These are phyloP conservation scores for Durotheca rogersii DNA, from an alignment of 495 filamentous ascomycete species.

Conservation along the genomic window DNA sequence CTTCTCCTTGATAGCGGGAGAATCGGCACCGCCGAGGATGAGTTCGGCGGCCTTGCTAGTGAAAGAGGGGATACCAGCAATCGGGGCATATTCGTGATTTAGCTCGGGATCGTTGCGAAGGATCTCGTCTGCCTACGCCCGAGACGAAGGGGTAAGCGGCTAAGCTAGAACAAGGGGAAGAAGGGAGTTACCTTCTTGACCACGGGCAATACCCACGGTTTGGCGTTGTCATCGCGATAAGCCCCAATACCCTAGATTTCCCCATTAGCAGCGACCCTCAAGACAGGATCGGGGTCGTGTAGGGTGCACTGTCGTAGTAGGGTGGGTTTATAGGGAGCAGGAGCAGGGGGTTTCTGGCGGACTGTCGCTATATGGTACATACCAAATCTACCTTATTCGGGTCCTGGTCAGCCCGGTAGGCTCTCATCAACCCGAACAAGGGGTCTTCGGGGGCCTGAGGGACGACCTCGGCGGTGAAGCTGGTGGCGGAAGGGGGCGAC, in stretches of 20 bases:
- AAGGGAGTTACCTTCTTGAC: conserved; percentile 79
- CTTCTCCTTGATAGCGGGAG: conserved; percentile 80
- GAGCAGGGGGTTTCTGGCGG: too few relatives aligned
- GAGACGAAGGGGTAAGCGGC: neutral
- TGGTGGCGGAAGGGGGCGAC: conserved; percentile 52
- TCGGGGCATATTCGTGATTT: conserved; percentile 98
- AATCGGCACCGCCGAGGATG: conserved; percentile 71
- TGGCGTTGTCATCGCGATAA: conserved; percentile 91
- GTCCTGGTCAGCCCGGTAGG: conserved; percentile 79
- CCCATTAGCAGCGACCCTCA: conserved; percentile 11
- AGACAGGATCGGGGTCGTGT: neutral
- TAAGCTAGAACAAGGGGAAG: conserved; percentile 4
- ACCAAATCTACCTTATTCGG: conserved; percentile 88
- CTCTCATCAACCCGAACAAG: conserved; percentile 89
- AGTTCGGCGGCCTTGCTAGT: conserved; percentile 87
- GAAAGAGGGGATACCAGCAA: conserved; percentile 81
- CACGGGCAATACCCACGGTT: conserved; percentile 97
- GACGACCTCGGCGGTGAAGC: conserved; percentile 76
- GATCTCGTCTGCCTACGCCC: conserved; percentile 77
- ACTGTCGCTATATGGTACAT: too few relatives aligned
- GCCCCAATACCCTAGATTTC: conserved; percentile 76
- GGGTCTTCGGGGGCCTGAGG: conserved; percentile 93
- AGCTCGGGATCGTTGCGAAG: conserved; percentile 82
- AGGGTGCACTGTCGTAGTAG: neutral
- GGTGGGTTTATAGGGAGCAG: neutral